Base-by-base conservation (phyloP, 148 eudicot genomes). In the Rhododendron kiyosumense region DNA sequence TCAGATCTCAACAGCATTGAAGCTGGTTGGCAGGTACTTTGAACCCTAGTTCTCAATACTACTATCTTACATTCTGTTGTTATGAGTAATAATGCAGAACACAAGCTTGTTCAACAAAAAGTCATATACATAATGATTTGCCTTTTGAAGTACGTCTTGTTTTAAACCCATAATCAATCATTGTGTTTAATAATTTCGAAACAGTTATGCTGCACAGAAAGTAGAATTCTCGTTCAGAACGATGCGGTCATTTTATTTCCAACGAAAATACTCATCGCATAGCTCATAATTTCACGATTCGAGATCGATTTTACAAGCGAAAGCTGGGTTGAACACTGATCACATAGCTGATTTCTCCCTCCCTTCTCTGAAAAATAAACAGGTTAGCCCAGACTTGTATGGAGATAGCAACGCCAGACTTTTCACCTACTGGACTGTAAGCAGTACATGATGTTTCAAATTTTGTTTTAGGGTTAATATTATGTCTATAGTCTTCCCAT, bases 341-440 rank as follows among this genome's bases (percentile, higher is more conserved):
- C 32, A 26, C 14, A 67, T 26, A 26, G 30, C 74, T 67, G 34
- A 67, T 51, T 32, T 80, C 43, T 52, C 65, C 7, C 5, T 30
- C 10, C n/a, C 32, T 20, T 52, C 10, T 80, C 38, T 30, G 83
- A 80, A 18, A 34, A 20, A 67, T 41, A 51, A 84, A 84, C 94
- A 96, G 99, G 99, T 96, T 43, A 95, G 99, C 86, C 99, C 96
- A 73, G 95, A 92, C 89, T 90, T 97, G 17, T 97, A 97, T 81
- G 98, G 99, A 46, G 99, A 97, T 89, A 91, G 22, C 9, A 78
- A 78, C 81, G 48, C 57, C 34, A 78, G 81, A 46, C 81, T 78
- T 48, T 78, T 78, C 89, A 97, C 96, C 38, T 97, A 95, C 85
- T 97, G 99, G 99, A 97, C 99, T 81, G 99, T 96, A 94, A 89